Conservation (phyloP, 345 rosid species). For the Eucalyptus albens region DNA sequence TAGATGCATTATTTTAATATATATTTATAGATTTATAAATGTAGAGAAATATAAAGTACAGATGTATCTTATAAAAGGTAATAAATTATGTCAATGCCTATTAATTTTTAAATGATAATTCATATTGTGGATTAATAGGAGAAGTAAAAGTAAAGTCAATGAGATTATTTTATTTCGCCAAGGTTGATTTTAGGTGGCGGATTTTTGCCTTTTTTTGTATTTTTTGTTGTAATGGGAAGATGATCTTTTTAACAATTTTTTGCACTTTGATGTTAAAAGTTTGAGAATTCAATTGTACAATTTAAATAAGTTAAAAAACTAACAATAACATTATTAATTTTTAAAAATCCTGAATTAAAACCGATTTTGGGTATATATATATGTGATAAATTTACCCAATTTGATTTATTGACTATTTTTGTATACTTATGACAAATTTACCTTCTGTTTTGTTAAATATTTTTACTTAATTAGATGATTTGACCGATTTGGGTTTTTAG, state of each 20-base stretch:
- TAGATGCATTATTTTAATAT: not conserved
- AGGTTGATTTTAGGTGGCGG: not conserved
- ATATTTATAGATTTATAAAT: no score
- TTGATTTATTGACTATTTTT: no score
- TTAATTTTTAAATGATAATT: no score
- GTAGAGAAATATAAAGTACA: not conserved
- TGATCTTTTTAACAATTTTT: not conserved
- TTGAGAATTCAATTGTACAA: not conserved
- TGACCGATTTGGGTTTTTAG: fast-evolving
- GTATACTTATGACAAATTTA: no score
- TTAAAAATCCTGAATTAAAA: not conserved
- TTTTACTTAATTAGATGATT: no score
- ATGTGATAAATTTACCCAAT: no score
- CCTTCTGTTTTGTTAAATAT: fast-evolving
- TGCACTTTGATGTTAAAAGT: not conserved
- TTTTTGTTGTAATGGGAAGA: not conserved
- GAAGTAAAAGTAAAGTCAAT: not conserved
- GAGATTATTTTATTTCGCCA: not conserved
- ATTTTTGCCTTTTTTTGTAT: no score
- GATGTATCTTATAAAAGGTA: no score
- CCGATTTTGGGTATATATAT: no score
- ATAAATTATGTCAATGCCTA: no score
- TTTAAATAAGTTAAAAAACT: not conserved
- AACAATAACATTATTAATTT: not conserved
- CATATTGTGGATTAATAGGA: no score